Evolutionary conservation across 1,284 basidiomycete genomes (phyloP).

Genomic region (Marasmius oreades): DNA sequence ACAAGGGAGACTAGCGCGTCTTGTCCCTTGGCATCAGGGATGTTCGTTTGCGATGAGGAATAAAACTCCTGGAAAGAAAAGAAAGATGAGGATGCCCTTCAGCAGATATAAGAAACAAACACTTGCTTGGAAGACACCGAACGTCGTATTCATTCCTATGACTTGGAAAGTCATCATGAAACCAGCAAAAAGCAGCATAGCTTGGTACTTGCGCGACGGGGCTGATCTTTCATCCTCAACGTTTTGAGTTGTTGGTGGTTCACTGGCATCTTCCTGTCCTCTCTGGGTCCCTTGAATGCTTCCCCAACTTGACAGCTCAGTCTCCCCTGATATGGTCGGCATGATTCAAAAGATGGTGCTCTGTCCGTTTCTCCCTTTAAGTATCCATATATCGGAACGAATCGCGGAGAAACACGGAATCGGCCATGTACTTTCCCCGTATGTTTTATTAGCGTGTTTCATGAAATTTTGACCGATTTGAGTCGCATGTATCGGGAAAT

Average conservation of each 20-base stretch:
- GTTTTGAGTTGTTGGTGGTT: background rate
- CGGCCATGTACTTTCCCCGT: too few species aligned
- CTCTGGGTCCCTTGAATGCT: too few species aligned
- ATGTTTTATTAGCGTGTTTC: too few species aligned
- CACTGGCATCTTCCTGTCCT: too few species aligned
- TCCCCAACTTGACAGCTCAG: too few species aligned
- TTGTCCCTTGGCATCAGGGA: slow-evolving; percentile 31
- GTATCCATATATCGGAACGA: too few species aligned
- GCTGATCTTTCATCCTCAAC: background rate
- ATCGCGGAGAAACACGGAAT: too few species aligned
- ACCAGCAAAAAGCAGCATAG: slow-evolving; percentile 33
- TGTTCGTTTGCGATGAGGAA: slow-evolving; percentile 34
- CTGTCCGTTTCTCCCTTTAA: too few species aligned
- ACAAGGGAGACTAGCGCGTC: slow-evolving; percentile 41
- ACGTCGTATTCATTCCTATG: slow-evolving; percentile 39
- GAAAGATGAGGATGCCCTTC: slow-evolving; percentile 22
- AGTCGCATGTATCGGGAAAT: too few species aligned
- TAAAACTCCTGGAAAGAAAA: slow-evolving; percentile 34
- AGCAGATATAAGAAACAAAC: background rate
- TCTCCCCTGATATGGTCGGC: too few species aligned
- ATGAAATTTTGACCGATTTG: too few species aligned
- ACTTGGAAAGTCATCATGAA: slow-evolving; percentile 44
- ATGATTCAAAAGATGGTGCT: too few species aligned
- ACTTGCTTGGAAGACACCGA: slow-evolving; percentile 35
- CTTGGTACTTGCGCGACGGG: slow-evolving; percentile 31